Evolutionary conservation across 2,329 filamentous ascomycete genomes (phyloP).

Genomic region (Neopestalotiopsis sp.): DNA sequence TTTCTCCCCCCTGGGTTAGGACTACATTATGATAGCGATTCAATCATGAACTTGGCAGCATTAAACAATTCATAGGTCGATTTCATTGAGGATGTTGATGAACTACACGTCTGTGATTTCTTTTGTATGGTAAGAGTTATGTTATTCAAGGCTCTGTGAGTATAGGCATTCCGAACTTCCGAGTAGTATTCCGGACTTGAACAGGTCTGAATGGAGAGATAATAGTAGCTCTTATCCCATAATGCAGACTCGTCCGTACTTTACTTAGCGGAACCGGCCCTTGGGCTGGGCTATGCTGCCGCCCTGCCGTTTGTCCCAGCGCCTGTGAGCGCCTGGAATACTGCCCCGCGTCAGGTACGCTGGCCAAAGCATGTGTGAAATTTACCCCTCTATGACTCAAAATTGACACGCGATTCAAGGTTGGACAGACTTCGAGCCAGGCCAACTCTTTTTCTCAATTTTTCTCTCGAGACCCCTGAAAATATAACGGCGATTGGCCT

Average conservation of each 20-base stretch:
- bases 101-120: too few relatives aligned
- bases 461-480: slow-evolving; percentile 6
- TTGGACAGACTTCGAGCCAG: slow-evolving; percentile 7
- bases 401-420: neutral
- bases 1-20: neutral
- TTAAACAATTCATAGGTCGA: neutral
- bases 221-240: too few relatives aligned
- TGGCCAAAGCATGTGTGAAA: neutral
- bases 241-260: too few relatives aligned
- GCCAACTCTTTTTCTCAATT: neutral
- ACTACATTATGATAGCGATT: neutral
- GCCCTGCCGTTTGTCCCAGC: neutral
- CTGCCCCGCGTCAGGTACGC: slow-evolving; percentile 8
- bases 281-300: neutral
- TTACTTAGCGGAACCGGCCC: neutral
- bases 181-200: too few relatives aligned
- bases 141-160: too few relatives aligned
- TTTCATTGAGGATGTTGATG: neutral
- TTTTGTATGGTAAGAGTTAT: too few relatives aligned
- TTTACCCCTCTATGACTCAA: slow-evolving; percentile 22
- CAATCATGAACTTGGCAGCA: neutral
- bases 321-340: neutral
- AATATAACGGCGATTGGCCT: neutral
- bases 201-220: too few relatives aligned
- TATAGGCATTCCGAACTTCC: too few relatives aligned